A percentile compares a stretch with the other conserved stretches of the same genome.
These are phyloP conservation scores for Hyaloperonospora brassicae DNA, from an alignment of 352 stramenopile species.

Conservation along the genomic window DNA sequence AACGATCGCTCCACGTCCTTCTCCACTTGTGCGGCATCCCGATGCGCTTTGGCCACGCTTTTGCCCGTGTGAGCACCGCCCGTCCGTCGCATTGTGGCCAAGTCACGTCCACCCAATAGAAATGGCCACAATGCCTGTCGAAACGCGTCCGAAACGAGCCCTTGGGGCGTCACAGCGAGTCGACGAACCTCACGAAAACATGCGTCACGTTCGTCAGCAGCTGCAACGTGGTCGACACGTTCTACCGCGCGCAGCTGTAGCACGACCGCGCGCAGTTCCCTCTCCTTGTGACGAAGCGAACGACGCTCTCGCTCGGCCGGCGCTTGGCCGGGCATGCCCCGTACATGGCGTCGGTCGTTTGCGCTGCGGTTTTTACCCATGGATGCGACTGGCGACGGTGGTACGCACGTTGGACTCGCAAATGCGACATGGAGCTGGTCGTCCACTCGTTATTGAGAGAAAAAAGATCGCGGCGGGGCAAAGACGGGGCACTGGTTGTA, in stretches of 20 bases:
- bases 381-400: conserved; percentile 8
- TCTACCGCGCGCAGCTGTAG: conserved; percentile 23
- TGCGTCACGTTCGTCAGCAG: conserved; percentile 20
- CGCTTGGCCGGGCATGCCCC: conserved; percentile 28
- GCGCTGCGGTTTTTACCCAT: conserved; percentile 35
- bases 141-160: conserved; percentile 52
- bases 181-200: conserved; percentile 50
- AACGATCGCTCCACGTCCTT: conserved; percentile 84
- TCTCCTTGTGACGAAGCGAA: conserved; percentile 46
- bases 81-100: conserved; percentile 3
- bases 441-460: conserved; percentile 9
- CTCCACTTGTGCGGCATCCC: conserved; percentile 62
- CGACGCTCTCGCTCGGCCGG: conserved; percentile 34
- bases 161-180: conserved; percentile 46
- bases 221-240: conserved; percentile 1
- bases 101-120: conserved; percentile 24
- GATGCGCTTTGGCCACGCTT: conserved; percentile 20
- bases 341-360: conserved; percentile 21
- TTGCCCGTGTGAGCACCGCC: conserved; percentile 11
- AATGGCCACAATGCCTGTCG: conserved; percentile 56
- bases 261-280: conserved; percentile 31
- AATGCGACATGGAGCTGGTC: neutral
- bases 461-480: too few relatives aligned
- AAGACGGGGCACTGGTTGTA: too few relatives aligned
- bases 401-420: conserved; percentile 1